Evolutionary conservation across 306 rosid genomes (phyloP).

Genomic region (Pyrus betulifolia): DNA sequence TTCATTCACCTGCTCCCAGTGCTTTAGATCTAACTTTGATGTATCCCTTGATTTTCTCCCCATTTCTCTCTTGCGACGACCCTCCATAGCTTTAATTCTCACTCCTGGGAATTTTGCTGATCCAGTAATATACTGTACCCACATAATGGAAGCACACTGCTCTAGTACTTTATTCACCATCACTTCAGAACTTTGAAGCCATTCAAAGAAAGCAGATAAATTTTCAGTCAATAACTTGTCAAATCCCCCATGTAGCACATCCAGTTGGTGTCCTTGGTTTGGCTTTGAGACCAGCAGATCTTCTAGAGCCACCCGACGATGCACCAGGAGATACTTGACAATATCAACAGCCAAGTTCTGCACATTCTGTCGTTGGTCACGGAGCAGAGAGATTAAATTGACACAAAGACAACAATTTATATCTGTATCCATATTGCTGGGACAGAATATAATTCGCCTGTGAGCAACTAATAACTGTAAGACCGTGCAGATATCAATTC

Average conservation of each 20-base stretch:
- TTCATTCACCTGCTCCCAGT: slow-evolving; percentile 96
- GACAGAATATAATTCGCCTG: slow-evolving; percentile 81
- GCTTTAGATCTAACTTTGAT: slow-evolving; percentile 71
- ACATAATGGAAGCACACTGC: slow-evolving; percentile 89
- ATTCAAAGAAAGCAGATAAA: slow-evolving; percentile 68
- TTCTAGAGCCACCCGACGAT: slow-evolving; percentile 82
- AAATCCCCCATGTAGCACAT: slow-evolving; percentile 89
- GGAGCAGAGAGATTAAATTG: slow-evolving; percentile 76
- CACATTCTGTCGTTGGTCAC: slow-evolving; percentile 68
- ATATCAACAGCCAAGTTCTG: slow-evolving; percentile 81
- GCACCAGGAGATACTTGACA: slow-evolving; percentile 87
- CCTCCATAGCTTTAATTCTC: slow-evolving; percentile 91
- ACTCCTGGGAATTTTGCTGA: slow-evolving; percentile 94
- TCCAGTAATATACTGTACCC: slow-evolving; percentile 94
- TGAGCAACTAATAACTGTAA: slow-evolving; percentile 87
- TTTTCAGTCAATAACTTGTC: slow-evolving; percentile 78
- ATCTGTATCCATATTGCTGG: slow-evolving; percentile 89
- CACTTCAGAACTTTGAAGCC: slow-evolving; percentile 71
- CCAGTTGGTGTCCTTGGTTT: slow-evolving; percentile 78
- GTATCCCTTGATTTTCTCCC: slow-evolving; percentile 79
- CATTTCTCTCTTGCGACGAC: slow-evolving; percentile 90
- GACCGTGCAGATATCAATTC: slow-evolving; percentile 71
- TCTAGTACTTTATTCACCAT: slow-evolving; percentile 74
- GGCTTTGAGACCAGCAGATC: slow-evolving; percentile 85
- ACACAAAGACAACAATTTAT: slow-evolving; percentile 90